Percentiles rank a stretch among this genome's conserved stretches.
Conservation (phyloP, 352 stramenopile species). For the Pythium insidiosum region DNA sequence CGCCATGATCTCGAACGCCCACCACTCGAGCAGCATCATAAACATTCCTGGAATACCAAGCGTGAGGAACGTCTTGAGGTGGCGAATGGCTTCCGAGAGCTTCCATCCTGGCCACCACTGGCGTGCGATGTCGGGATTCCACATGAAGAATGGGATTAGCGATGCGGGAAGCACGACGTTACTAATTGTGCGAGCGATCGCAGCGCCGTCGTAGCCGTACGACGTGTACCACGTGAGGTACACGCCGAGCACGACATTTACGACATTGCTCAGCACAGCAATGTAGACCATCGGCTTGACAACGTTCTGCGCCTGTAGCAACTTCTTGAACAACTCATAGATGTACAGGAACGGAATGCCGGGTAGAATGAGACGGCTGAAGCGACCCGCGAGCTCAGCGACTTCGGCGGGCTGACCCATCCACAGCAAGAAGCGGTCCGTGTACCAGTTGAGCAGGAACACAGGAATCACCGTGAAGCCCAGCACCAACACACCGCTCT, state of each 20-base stretch:
- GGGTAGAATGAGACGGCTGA: conserved; percentile 49
- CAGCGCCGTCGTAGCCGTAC: conserved; percentile 68
- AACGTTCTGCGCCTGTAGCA: conserved; percentile 83
- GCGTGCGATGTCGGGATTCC: conserved; percentile 26
- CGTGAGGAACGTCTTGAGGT: conserved; percentile 55
- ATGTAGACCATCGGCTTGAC: conserved; percentile 81
- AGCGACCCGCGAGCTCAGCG: conserved; percentile 54
- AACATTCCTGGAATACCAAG: conserved; percentile 63
- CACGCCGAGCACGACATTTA: conserved; percentile 66
- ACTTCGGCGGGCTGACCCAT: conserved; percentile 64
- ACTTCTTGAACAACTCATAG: conserved; percentile 83
- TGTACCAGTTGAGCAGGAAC: conserved; percentile 72
- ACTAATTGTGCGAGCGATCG: conserved; percentile 58
- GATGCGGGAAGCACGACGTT: conserved; percentile 42
- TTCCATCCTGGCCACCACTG: conserved; percentile 71
- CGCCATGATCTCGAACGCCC: conserved; percentile 76
- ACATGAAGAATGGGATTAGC: conserved; percentile 64
- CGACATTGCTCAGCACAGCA: conserved; percentile 58
- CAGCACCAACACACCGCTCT: conserved; percentile 70
- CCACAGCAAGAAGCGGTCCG: conserved; percentile 40
- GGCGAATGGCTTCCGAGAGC: conserved; percentile 26
- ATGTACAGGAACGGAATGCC: conserved; percentile 78
- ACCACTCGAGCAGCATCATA: conserved; percentile 77
- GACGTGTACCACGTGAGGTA: conserved; percentile 79
- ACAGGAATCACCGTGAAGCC: conserved; percentile 43